Conservation (phyloP, 2,329 filamentous ascomycete genomes). For the Cladorrhinum sp. region DNA sequence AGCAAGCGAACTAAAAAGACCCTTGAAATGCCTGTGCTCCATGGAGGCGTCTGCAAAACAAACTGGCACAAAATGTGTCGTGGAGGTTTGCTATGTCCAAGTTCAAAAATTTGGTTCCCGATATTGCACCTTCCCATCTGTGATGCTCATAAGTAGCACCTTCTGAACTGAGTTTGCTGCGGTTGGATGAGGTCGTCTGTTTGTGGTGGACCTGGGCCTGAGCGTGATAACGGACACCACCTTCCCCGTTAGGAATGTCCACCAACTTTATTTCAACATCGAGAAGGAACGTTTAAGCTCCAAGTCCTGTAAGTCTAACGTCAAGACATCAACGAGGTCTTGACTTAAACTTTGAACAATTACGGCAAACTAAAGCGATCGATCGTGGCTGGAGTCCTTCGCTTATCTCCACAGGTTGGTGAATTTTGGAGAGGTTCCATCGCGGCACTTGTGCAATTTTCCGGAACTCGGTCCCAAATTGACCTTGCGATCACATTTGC, state of each 20-base stretch:
- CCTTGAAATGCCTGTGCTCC: too few relatives aligned
- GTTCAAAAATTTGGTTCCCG: not conserved
- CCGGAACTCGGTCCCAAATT: not conserved
- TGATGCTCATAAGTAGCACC: not conserved
- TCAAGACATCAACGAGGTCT: too few relatives aligned
- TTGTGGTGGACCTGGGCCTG: not conserved
- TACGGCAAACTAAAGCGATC: too few relatives aligned
- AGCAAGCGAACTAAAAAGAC: too few relatives aligned
- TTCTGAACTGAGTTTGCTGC: not conserved
- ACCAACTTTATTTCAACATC: conserved; percentile 11
- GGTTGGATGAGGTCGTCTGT: too few relatives aligned
- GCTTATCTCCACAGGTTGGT: not conserved
- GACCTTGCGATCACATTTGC: not conserved
- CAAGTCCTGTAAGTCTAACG: too few relatives aligned
- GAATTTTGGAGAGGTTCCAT: not conserved
- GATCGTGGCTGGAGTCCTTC: not conserved
- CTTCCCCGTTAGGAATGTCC: conserved; percentile 11
- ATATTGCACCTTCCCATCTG: not conserved
- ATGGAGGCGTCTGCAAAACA: too few relatives aligned
- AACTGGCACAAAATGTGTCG: too few relatives aligned
- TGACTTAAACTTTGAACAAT: too few relatives aligned
- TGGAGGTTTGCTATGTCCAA: not conserved
- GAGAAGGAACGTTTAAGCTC: not conserved
- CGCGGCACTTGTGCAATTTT: not conserved
- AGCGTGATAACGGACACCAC: conserved; percentile 9